Evolutionary conservation across 768 basidiomycete genomes (phyloP).

Genomic region (Rhizopogon vesiculosus): DNA sequence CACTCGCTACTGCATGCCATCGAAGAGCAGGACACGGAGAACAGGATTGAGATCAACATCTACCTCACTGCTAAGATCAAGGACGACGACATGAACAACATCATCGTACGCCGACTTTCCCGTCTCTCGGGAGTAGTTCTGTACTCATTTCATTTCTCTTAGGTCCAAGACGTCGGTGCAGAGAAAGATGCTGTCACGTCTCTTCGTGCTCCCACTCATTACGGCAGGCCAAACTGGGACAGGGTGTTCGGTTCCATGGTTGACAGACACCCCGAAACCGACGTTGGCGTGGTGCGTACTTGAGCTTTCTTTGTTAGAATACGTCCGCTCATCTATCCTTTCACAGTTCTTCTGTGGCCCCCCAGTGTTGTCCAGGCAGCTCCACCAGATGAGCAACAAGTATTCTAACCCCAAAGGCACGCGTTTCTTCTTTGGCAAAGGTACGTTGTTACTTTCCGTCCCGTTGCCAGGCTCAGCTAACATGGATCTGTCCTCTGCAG

Average conservation of each 20-base stretch:
- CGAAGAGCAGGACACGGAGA: constrained; percentile 85
- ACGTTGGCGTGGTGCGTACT: constrained; percentile 71
- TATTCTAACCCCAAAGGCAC: constrained; percentile 76
- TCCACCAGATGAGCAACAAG: constrained; percentile 82
- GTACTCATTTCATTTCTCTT: not conserved
- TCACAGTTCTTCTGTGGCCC: constrained; percentile 84
- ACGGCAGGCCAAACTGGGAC: constrained; percentile 86
- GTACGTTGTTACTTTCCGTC: constrained; percentile 32
- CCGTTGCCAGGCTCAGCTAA: not conserved
- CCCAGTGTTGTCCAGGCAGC: constrained; percentile 55
- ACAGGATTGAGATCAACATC: constrained; percentile 89
- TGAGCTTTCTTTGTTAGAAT: not conserved
- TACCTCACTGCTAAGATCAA: constrained; percentile 89
- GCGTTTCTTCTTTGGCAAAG: constrained; percentile 89
- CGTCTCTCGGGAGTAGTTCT: constrained; percentile 1
- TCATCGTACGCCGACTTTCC: constrained; percentile 50
- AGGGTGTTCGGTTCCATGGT: constrained; percentile 66
- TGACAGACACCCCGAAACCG: constrained; percentile 83
- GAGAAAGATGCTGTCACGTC: constrained; percentile 90
- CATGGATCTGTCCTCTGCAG: constrained; percentile 4
- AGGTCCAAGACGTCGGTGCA: constrained; percentile 88
- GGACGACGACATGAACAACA: constrained; percentile 92
- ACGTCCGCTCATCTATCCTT: constrained; percentile 24
- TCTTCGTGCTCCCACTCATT: constrained; percentile 88
- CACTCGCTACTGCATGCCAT: constrained; percentile 90